Evolutionary conservation across 495 filamentous ascomycete genomes (phyloP), one percentile per base, ranked within the genome.

Genomic region (Hypoxylon subgilvum): DNA sequence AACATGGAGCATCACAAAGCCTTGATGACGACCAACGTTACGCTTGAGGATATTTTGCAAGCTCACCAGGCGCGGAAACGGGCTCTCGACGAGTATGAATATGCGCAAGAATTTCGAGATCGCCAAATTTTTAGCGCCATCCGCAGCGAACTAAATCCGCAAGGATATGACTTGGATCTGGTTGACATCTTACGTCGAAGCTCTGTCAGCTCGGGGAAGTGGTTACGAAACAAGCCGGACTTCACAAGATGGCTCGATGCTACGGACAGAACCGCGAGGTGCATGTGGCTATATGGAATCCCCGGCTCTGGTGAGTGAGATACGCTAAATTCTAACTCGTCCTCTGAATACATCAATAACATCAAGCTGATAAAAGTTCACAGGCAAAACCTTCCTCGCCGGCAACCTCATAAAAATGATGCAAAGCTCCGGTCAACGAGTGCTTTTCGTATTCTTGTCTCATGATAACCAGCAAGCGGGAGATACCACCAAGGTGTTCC

Each of bases 1-100:
- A 59, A 52, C 13, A 59, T 59, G 9, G 55, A 59, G 10, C 18
- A 45, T 18, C 55, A 59, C 18, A 59, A 59, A 35, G 41, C 47
- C 4, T 51, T 59, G 9, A 59, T 59, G 47, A 52, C 41, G 25
- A 31, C 8, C 25, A 59, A 46, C 38, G 55, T 59, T 8, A 59
- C 55, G 9, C 47, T 59, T 17, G 23, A 59, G 41, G 55, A 59
- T 45, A 41, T 59, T 9, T 1, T 46, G 36, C 40, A 34, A 40
- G 55, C 55, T 25, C 47, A 59, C 3, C 31, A 46, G 14, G 47
- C 40, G 17, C 47, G 55, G 13, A 59, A 52, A 28, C 22, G n/a
- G 3, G 55, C 55, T 1, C 55, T 59, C 3, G 55, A 59, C 10
- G 55, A 59, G 31, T 25, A 52, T 31, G 55, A 39, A 16, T 18